A percentile compares a stretch with the other conserved stretches of the same genome.
Conservation (phyloP, 148 eudicot genomes). For the Cornus suecica region DNA sequence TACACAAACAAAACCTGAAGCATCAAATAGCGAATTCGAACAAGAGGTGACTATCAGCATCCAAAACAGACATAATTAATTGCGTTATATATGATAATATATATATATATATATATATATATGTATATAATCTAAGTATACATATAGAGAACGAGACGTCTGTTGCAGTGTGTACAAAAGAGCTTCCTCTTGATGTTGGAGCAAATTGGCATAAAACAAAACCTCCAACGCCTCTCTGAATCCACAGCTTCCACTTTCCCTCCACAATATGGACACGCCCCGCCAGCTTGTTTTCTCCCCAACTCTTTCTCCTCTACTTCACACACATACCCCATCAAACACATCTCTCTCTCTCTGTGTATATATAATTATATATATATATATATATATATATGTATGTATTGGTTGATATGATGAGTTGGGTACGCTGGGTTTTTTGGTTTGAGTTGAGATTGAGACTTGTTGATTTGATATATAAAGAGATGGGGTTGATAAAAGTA, state of each 20-base stretch:
- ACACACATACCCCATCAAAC: not conserved
- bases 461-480: too few relatives aligned
- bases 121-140: too few relatives aligned
- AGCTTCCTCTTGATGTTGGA: not conserved
- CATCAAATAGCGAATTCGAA: too few relatives aligned
- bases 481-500: too few relatives aligned
- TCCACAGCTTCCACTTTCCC: not conserved
- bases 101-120: too few relatives aligned
- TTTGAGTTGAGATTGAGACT: too few relatives aligned
- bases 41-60: too few relatives aligned
- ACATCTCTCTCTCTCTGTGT: not conserved
- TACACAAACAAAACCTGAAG: too few relatives aligned
- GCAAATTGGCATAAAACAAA: not conserved
- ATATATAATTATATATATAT: not conserved
- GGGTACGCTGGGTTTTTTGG: too few relatives aligned
- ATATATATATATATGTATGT: too few relatives aligned
- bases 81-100: too few relatives aligned
- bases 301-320: not conserved
- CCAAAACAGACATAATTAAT: too few relatives aligned
- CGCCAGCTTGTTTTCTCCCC: not conserved
- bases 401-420: not conserved
- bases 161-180: not conserved
- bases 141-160: not conserved
- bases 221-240: not conserved
- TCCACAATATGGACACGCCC: not conserved